Evolutionary conservation across 2,329 filamentous ascomycete genomes (phyloP), one percentile per base, ranked within the genome.

Genomic region (Didymosphaeria variabile): DNA sequence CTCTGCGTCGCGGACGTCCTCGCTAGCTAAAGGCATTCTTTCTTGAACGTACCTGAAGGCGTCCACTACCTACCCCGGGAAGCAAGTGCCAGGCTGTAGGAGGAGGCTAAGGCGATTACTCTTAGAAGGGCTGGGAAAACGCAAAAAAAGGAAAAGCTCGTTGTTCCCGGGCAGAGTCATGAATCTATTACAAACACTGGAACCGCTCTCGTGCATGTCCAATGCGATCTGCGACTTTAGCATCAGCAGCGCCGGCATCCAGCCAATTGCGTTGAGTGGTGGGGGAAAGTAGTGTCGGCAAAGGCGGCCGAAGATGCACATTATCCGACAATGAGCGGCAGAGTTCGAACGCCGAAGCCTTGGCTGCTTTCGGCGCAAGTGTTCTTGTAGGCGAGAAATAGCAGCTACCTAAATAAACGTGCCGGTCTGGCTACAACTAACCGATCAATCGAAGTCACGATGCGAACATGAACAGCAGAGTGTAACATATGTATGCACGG

Each of bases 161-260:
- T 36, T 55, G 47, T 55, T 55, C 53, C 53, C 53, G 53, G 23
- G 23, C 26, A 46, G 29, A 55, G 53, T 46, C 53, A 55, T 55
- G 42, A 55, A 38, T 36, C 36, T 5, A 46, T 36, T 46, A 36
- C 29, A 46, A 55, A 55, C 21, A 31, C 17, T 42, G 21, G 51
- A 42, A 32, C 26, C 32, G 49, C 52, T 21, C 40, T 45, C 31
- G 38, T 26, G 53, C 19, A 38, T 38, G 29, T 45, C 38, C 29
- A 55, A 55, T 55, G 52, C 19, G 52, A 55, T 55, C 52, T 55
- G 52, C 52, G n/a, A 13, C 38, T 9, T 55, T 44, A 55, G 52
- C 50, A 53, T 8, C 23, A 40, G 34, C 50, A 26, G 34, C 19
- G 23, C 9, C 13, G 21, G 15, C 9, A 23, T 46, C 26, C 31